A percentile compares a stretch with the other conserved stretches of the same genome.
Evolutionary conservation across 2,329 filamentous ascomycete genomes (phyloP).

Genomic region (Acarospora socialis): DNA sequence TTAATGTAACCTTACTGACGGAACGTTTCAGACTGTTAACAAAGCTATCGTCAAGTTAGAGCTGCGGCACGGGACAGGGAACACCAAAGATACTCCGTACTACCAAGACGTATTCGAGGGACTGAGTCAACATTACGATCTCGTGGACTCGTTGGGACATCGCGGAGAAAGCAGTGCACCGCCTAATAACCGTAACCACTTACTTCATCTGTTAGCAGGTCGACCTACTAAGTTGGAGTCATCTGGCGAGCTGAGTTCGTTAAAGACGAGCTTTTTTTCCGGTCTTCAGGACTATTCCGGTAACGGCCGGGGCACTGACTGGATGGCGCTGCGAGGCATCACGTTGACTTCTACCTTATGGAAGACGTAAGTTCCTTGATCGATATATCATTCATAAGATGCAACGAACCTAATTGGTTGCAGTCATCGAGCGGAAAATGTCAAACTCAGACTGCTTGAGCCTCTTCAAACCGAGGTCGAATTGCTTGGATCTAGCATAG

Average conservation of each 20-base stretch:
- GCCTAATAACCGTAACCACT: no score
- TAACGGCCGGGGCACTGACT: no score
- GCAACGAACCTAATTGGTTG: no score
- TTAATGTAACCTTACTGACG: no score
- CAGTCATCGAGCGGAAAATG: no score
- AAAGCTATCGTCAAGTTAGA: no score
- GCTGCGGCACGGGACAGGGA: no score
- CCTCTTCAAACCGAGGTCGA: slow-evolving; percentile 28
- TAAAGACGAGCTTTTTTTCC: slow-evolving; percentile 5
- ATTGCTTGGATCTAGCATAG: no score
- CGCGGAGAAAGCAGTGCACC: no score
- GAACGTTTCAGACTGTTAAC: no score
- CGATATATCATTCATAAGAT: no score
- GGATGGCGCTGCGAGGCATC: slow-evolving; percentile 3
- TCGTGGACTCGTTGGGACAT: slow-evolving; percentile 16
- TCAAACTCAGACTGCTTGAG: slow-evolving; percentile 25
- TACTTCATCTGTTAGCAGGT: slow-evolving; percentile 22
- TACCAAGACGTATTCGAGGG: slow-evolving; percentile 33
- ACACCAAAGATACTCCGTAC: slow-evolving; percentile 27
- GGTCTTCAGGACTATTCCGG: no score
- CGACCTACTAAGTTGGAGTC: slow-evolving; percentile 20
- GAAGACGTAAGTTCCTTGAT: slow-evolving; percentile 1
- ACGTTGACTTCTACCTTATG: not conserved
- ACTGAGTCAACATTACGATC: slow-evolving; percentile 32
- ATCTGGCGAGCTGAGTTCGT: not conserved